These are phyloP conservation scores for Phaeosphaeria sp. DNA, from an alignment of 2,329 filamentous ascomycete species.

Conservation along the genomic window DNA sequence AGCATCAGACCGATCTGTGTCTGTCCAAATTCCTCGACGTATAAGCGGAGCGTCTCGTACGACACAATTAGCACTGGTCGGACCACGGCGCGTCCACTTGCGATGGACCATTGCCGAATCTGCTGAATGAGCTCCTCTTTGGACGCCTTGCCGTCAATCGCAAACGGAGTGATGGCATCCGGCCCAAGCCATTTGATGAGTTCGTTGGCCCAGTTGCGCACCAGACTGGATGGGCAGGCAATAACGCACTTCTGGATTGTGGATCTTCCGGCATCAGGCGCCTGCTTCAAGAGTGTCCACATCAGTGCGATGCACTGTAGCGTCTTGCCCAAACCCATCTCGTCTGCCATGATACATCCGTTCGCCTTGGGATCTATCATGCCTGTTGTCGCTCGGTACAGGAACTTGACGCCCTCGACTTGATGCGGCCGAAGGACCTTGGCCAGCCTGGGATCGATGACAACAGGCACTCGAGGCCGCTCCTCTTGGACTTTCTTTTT, in stretches of 20 bases:
- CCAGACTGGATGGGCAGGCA: constrained; percentile 93
- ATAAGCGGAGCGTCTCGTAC: constrained; percentile 91
- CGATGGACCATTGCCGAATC: constrained; percentile 92
- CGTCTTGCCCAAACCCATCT: constrained; percentile 98
- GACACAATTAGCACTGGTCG: constrained; percentile 96
- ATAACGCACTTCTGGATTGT: constrained; percentile 98
- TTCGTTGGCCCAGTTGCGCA: constrained; percentile 98
- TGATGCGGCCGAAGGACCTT: constrained; percentile 96
- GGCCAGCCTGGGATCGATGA: constrained; percentile 88
- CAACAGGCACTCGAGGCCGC: constrained; percentile 89
- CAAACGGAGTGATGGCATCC: constrained; percentile 90
- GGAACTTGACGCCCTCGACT: constrained; percentile 96
- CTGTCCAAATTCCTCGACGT: constrained; percentile 87
- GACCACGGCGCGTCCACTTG: constrained; percentile 86
- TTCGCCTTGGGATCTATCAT: constrained; percentile 92
- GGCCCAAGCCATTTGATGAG: constrained; percentile 94
- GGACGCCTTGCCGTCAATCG: constrained; percentile 93
- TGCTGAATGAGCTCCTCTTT: constrained; percentile 93
- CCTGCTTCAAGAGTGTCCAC: constrained; percentile 97
- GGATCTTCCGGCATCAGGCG: constrained; percentile 88
- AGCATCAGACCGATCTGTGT: constrained; percentile 91
- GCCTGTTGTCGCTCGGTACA: constrained; percentile 95
- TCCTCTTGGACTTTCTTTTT: constrained; percentile 89
- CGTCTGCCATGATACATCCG: constrained; percentile 99
- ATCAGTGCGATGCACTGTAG: constrained; percentile 95